A percentile compares a stretch with the other conserved stretches of the same genome.
These are phyloP conservation scores for Neofusicoccum sp. DNA, from an alignment of 2,329 filamentous ascomycete genomes.

Conservation along the genomic window DNA sequence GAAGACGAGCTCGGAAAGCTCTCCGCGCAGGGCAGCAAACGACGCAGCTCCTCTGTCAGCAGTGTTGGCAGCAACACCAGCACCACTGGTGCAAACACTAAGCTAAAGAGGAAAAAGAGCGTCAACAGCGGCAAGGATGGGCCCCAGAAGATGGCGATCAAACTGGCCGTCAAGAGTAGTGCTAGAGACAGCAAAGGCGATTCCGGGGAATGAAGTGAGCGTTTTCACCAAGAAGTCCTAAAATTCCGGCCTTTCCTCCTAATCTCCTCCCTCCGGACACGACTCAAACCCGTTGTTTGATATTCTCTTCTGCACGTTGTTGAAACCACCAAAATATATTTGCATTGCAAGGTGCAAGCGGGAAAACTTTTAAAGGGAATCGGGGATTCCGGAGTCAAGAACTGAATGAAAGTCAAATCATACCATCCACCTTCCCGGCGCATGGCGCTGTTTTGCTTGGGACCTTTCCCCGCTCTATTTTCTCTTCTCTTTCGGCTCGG, in stretches of 20 bases:
- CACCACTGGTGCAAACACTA: slow-evolving; percentile 29
- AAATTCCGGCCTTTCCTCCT: background rate
- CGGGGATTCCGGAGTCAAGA: slow-evolving; percentile 1
- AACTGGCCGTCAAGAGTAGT: slow-evolving; percentile 43
- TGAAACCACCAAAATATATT: background rate
- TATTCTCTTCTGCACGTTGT: background rate
- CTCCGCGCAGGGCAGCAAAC: slow-evolving; percentile 52
- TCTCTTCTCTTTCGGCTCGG: background rate
- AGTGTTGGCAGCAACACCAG: slow-evolving; percentile 28
- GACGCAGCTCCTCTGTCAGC: slow-evolving; percentile 43
- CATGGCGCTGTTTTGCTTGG: background rate
- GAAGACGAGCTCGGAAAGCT: slow-evolving; percentile 90
- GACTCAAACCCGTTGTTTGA: background rate
- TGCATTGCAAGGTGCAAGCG: slow-evolving; percentile 14
- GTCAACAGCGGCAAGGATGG: slow-evolving; percentile 48
- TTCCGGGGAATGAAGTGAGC: background rate
- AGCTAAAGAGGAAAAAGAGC: slow-evolving; percentile 41
- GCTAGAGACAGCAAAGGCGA: slow-evolving; percentile 16
- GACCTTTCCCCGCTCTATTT: background rate
- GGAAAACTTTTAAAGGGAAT: background rate
- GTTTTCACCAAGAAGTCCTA: background rate
- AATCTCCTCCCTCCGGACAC: background rate
- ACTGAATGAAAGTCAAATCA: slow-evolving; percentile 11
- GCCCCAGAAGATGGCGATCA: slow-evolving; percentile 43
- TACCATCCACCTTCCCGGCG: background rate